Percentiles rank a stretch among this genome's conserved stretches.
Conservation (phyloP, 176 grass and related monocot species). For the maize (Zea mays) region DNA sequence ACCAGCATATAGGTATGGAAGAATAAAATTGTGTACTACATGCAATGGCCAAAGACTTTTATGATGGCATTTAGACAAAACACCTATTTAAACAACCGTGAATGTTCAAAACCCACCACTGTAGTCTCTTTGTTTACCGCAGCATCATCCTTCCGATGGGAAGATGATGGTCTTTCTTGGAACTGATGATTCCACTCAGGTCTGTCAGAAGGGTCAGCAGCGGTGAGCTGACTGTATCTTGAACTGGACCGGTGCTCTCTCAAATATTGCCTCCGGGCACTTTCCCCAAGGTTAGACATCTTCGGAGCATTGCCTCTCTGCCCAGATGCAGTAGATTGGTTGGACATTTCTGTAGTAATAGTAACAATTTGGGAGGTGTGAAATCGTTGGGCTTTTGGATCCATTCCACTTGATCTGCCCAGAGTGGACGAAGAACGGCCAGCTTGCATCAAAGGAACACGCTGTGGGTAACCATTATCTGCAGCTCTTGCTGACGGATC, state of each 20-base stretch:
- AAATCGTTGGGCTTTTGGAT: constrained; percentile 54
- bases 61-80: background rate
- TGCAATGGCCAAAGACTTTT: background rate
- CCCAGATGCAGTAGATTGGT: constrained; percentile 53
- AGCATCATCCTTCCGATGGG: constrained; percentile 82
- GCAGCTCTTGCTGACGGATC: constrained; percentile 59
- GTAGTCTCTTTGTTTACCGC: constrained; percentile 57
- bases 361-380: constrained; percentile 49
- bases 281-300: constrained; percentile 73
- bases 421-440: constrained; percentile 71
- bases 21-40: background rate
- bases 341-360: constrained; percentile 53
- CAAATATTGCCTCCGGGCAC: constrained; percentile 52
- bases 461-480: constrained; percentile 61
- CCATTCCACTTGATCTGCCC: constrained; percentile 56
- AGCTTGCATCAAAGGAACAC: constrained; percentile 61
- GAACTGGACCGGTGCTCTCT: constrained; percentile 58
- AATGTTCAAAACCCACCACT: constrained; percentile 56
- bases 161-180: constrained; percentile 78
- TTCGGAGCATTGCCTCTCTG: constrained; percentile 56
- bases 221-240: constrained; percentile 59
- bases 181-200: constrained; percentile 63
- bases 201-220: constrained; percentile 56
- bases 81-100: background rate
- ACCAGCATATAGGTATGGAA: background rate